These are phyloP conservation scores for Paecilomyces formosus DNA, from an alignment of 2,329 filamentous ascomycete species.

Conservation along the genomic window DNA sequence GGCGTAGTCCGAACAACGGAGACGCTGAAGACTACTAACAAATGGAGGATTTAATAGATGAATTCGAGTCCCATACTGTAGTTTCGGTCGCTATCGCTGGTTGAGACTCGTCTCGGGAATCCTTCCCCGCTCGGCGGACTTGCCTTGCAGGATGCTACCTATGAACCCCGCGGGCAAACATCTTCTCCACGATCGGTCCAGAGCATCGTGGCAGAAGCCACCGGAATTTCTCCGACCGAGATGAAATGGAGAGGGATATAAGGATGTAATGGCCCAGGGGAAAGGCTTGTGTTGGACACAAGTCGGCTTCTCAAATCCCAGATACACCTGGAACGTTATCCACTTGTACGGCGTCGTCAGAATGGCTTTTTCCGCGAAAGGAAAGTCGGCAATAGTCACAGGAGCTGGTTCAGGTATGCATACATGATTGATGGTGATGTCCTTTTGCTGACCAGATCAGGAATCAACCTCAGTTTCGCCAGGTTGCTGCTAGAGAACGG, in stretches of 20 bases:
- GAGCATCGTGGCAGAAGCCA: not conserved
- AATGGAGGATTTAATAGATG: not conserved
- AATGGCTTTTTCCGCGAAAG: conserved; percentile 35
- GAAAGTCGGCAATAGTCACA: conserved; percentile 47
- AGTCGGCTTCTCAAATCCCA: not conserved
- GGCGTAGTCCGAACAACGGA: not conserved
- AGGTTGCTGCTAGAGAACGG: conserved; percentile 36
- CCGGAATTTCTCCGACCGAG: not conserved
- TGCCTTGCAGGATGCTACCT: not conserved
- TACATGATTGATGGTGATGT: conserved; percentile 3
- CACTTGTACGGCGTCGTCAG: not conserved
- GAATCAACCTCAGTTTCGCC: conserved; percentile 41
- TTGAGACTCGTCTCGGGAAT: not conserved
- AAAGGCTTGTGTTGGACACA: not conserved
- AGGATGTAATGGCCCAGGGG: not conserved
- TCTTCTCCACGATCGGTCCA: not conserved
- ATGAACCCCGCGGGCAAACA: not conserved
- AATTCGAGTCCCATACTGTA: not conserved
- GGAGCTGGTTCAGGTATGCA: conserved; percentile 46
- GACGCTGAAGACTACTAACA: not conserved
- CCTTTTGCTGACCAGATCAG: conserved; percentile 15
- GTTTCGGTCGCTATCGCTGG: not conserved
- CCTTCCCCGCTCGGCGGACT: conserved; percentile 2
- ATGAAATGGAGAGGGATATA: not conserved
- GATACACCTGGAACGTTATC: not conserved